Evolutionary conservation across 345 rosid species (phyloP), one percentile per base, ranked within the genome.

Genomic region (Stellera chamaejasme): DNA sequence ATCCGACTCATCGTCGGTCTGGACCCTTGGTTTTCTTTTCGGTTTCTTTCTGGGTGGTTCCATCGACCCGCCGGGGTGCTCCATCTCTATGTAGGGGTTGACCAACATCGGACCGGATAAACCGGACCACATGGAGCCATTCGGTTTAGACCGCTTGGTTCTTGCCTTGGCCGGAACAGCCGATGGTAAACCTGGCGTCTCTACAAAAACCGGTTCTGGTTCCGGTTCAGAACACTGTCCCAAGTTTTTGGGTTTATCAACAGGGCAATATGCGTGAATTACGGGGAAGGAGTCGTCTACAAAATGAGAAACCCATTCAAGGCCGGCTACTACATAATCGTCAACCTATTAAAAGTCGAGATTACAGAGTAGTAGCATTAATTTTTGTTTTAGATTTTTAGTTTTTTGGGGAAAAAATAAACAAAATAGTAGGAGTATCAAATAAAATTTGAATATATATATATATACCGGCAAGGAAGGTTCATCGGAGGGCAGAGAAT

Each of bases 231-330:
- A 4, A 7, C 39, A 4, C 39, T 32, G 3, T 32, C 7, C 58
- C 56, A 48, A 65, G 14, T 44, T 16, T 50, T 60, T 27, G 36
- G n/a, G n/a, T n/a, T 48, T 42, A 14, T 41, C 42, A 16, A 58
- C 45, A 0, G 71, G 66, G 59, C 39, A 54, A 15, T 55, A 10
- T 15, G 62, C 54, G 23, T 78, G 65, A 25, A 61, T 41, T 27
- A 75, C 80, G 9, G 71, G 48, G 2, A 63, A 19, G 6, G 78
- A 77, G 72, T 81, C 86, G 49, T 81, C 82, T 41, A 75, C 80
- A 54, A 81, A 61, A 7, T 70, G 78, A 36, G 86, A 81, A 2
- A 81, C 73, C 86, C 86, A 77, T 70, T 77, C 85, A 55, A 80
- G 80, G 48, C 65, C 80, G 1, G 72, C 80, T n/a, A 75, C 19